Percentiles rank a stretch among this genome's conserved stretches.
These are phyloP conservation scores for Sistotremastrum niveocremeum DNA, from an alignment of 768 basidiomycete species.

Conservation along the genomic window DNA sequence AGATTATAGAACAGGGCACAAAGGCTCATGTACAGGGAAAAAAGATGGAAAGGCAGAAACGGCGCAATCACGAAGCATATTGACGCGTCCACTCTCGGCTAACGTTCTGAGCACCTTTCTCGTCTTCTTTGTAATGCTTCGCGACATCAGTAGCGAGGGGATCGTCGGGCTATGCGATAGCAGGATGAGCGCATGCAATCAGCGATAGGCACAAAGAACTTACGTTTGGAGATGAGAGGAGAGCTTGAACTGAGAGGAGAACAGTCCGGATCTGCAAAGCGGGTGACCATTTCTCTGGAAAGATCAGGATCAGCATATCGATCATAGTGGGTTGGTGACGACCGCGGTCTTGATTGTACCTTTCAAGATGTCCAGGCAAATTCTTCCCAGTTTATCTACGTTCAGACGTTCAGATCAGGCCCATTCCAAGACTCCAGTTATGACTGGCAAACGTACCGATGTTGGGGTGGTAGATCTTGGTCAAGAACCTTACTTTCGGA, in stretches of 20 bases:
- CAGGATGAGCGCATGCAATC: too few relatives aligned
- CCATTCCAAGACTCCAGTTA: not conserved
- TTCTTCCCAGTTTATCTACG: constrained; percentile 92
- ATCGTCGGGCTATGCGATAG: constrained; percentile 50
- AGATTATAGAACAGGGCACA: too few relatives aligned
- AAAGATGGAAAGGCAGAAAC: not conserved
- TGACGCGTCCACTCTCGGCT: constrained; percentile 92
- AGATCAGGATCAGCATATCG: not conserved
- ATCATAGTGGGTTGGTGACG: not conserved
- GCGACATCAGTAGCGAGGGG: constrained; percentile 91
- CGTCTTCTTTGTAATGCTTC: constrained; percentile 97
- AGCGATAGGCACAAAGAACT: too few relatives aligned
- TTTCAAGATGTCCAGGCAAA: constrained; percentile 97
- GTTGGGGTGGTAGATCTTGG: constrained; percentile 98
- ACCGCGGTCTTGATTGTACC: constrained; percentile 30
- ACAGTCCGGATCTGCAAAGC: constrained; percentile 98
- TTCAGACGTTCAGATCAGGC: not conserved
- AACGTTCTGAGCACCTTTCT: constrained; percentile 83
- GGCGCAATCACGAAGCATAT: constrained; percentile 37
- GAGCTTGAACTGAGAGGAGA: constrained; percentile 90
- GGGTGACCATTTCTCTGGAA: constrained; percentile 97
- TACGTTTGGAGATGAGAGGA: constrained; percentile 80
- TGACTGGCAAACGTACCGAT: constrained; percentile 55
- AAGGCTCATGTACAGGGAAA: not conserved
- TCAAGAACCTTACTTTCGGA: constrained; percentile 94